phyloP scores from a whole-genome alignment of 176 grass and related monocot species.

The Aegilops tauschii region DNA sequence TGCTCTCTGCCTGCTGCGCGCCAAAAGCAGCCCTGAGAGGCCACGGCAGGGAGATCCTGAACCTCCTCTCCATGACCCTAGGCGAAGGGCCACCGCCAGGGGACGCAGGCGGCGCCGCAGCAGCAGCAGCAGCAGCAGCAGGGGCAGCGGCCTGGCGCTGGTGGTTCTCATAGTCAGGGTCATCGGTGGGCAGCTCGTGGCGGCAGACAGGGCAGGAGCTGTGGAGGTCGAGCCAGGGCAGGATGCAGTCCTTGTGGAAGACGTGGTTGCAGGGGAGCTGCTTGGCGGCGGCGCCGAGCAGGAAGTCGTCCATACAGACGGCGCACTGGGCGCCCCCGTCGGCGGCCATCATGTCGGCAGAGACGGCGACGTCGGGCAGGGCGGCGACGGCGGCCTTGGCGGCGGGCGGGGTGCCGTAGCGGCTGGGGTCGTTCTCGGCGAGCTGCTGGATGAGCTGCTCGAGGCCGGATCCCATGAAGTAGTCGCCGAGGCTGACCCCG shows the following conservation, averaged over 20 bases:
- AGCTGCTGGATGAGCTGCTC: constrained; percentile 99
- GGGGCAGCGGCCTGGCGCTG: background rate
- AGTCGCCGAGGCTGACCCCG: constrained; percentile 71
- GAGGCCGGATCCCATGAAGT: constrained; percentile 87
- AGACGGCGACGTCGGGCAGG: constrained; percentile 68
- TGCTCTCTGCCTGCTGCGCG: constrained; percentile 33
- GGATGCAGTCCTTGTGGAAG: constrained; percentile 94
- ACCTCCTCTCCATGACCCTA: constrained; percentile 68
- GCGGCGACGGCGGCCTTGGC: constrained; percentile 65
- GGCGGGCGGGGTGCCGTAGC: constrained; percentile 85
- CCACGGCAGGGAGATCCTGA: constrained; percentile 94
- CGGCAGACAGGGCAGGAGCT: constrained; percentile 96
- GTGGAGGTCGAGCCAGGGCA: constrained; percentile 94
- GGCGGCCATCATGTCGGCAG: constrained; percentile 48
- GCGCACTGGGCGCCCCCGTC: constrained; percentile 80
- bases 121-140: background rate
- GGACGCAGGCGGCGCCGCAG: background rate
- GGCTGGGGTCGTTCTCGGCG: constrained; percentile 93
- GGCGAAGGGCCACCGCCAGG: constrained; percentile 30
- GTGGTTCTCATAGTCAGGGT: constrained; percentile 36
- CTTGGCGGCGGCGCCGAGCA: constrained; percentile 56
- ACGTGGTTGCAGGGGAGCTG: constrained; percentile 93
- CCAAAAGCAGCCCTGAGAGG: constrained; percentile 47
- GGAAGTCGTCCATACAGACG: constrained; percentile 90
- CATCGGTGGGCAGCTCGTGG: constrained; percentile 77